Percentiles rank a stretch among this genome's conserved stretches.
These are phyloP conservation scores for Diaporthe sp. DNA, from an alignment of 2,329 filamentous ascomycete species.

Conservation along the genomic window DNA sequence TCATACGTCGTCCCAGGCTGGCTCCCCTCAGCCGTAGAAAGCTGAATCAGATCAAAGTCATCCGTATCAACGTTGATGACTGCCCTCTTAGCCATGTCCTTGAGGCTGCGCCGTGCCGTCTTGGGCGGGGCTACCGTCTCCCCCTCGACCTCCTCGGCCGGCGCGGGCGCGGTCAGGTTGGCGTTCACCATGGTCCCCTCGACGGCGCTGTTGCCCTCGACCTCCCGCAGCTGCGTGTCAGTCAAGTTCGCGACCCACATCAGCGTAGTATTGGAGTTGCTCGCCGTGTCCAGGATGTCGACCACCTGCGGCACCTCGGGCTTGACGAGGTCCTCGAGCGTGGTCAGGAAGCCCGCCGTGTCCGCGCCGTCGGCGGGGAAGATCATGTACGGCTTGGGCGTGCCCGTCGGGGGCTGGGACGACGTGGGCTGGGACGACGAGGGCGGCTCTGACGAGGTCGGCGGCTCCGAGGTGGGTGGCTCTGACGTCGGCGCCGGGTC, in stretches of 20 bases:
- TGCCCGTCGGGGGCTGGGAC: background rate
- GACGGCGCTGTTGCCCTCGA: conserved; percentile 8
- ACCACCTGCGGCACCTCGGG: conserved; percentile 16
- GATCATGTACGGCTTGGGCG: conserved; percentile 14
- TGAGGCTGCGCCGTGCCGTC: background rate
- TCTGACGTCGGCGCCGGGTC: background rate
- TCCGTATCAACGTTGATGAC: conserved; percentile 4
- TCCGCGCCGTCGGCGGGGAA: conserved; percentile 5
- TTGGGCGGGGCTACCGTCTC: background rate
- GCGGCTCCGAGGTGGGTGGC: background rate
- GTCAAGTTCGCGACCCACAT: conserved; percentile 23
- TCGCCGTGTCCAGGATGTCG: background rate
- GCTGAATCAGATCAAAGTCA: conserved; percentile 20
- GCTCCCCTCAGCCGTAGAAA: conserved; percentile 15
- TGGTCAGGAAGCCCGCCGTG: conserved; percentile 6
- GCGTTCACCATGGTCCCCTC: conserved; percentile 16
- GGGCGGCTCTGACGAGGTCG: conserved; percentile 7
- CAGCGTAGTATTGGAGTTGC: conserved; percentile 16
- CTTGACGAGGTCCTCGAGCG: conserved; percentile 12
- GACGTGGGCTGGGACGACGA: background rate
- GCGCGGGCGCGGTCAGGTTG: background rate
- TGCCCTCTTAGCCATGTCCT: background rate
- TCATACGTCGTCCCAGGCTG: conserved; percentile 21
- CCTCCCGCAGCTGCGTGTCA: background rate
- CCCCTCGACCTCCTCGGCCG: conserved; percentile 3